Conservation (phyloP, 768 basidiomycete species). For the Kwoniella newhampshirensis region DNA sequence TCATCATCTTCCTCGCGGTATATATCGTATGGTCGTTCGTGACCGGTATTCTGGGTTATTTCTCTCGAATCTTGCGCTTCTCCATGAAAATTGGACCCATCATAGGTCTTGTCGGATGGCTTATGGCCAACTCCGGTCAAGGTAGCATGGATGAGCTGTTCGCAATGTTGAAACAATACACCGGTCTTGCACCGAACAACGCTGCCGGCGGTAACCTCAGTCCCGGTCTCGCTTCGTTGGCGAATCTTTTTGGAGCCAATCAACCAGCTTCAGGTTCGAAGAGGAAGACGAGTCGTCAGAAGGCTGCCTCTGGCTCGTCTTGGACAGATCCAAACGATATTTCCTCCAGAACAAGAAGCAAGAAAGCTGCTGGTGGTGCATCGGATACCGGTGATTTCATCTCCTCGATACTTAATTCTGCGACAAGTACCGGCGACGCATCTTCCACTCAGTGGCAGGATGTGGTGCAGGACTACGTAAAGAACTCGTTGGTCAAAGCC, state of each 20-base stretch:
- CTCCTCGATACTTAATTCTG: constrained; percentile 25
- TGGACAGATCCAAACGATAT: constrained; percentile 11
- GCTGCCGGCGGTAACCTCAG: neutral
- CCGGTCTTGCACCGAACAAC: constrained; percentile 15
- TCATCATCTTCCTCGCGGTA: constrained; percentile 38
- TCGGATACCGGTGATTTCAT: constrained; percentile 26
- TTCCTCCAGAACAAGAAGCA: constrained; percentile 16
- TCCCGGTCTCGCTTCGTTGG: constrained; percentile 33
- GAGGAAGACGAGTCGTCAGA: neutral
- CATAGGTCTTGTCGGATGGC: constrained; percentile 37
- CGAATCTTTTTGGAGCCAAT: constrained; percentile 23
- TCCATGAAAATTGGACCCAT: constrained; percentile 38
- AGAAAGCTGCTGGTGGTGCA: neutral
- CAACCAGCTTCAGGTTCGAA: constrained; percentile 1
- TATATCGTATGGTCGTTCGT: constrained; percentile 41
- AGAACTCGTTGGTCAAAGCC: constrained; percentile 30
- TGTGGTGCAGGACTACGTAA: constrained; percentile 34
- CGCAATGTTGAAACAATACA: constrained; percentile 31
- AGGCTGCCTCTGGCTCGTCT: neutral
- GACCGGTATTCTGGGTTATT: constrained; percentile 33
- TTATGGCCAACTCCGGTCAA: constrained; percentile 45
- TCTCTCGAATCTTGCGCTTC: constrained; percentile 41
- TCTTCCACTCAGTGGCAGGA: constrained; percentile 13
- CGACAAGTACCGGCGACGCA: constrained; percentile 7
- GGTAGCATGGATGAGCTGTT: constrained; percentile 39